Percentiles rank a stretch among this genome's conserved stretches.
Conservation (phyloP, 2,329 filamentous ascomycete species). For the Pyricularia pennisetigena region DNA sequence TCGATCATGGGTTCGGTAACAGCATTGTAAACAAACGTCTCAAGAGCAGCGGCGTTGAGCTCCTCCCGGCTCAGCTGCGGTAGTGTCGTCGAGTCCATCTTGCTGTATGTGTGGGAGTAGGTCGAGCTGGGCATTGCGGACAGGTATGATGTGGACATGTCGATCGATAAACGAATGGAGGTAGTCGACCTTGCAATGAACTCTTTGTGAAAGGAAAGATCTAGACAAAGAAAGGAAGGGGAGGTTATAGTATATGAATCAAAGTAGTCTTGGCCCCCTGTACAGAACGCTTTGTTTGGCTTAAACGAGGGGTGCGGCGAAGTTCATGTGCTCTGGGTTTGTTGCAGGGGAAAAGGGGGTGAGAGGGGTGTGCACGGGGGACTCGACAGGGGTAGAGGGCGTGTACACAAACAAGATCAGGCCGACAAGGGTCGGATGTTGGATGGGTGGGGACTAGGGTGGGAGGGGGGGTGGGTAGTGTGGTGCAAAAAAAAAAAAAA, state of each 20-base stretch:
- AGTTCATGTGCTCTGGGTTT: conserved; percentile 13
- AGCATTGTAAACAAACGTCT: conserved; percentile 70
- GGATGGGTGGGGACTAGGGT: conserved; percentile 7
- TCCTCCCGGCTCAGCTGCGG: conserved; percentile 38
- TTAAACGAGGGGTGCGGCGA: conserved; percentile 19
- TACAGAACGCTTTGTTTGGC: conserved; percentile 5
- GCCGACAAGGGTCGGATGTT: neutral
- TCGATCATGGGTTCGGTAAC: conserved; percentile 69
- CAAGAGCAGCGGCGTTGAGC: conserved; percentile 65
- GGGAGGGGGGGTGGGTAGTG: conserved; percentile 10
- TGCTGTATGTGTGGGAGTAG: conserved; percentile 14
- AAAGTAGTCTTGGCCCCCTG: conserved; percentile 5
- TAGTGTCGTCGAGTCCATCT: conserved; percentile 34
- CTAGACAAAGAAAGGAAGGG: neutral
- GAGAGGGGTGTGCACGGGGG: neutral
- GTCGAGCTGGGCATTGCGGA: conserved; percentile 9
- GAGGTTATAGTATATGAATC: conserved; percentile 5
- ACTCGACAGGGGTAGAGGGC: neutral
- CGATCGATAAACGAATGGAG: neutral
- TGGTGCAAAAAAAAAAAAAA: neutral
- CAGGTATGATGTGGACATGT: conserved; percentile 3
- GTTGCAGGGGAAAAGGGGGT: conserved; percentile 8
- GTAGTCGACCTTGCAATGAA: neutral
- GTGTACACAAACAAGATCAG: neutral
- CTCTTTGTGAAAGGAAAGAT: neutral